These are phyloP conservation scores for Zizania palustris DNA, from an alignment of 202 grass and related monocot genomes.

Conservation along the genomic window DNA sequence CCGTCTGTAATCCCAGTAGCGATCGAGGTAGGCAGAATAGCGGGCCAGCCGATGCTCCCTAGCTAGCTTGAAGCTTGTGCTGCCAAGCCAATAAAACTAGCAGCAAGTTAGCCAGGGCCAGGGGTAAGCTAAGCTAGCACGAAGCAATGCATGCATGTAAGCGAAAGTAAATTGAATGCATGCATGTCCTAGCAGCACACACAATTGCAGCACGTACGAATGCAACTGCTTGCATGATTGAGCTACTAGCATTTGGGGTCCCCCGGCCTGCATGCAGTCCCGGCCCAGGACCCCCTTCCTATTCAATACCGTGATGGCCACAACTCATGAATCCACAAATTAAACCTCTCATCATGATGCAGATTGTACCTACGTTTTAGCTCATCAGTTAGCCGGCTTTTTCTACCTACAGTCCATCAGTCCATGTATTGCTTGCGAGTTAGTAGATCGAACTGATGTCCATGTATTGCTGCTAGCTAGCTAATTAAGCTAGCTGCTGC, in stretches of 20 bases:
- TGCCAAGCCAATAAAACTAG: constrained; percentile 3
- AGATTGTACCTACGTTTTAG: not conserved
- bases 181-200: not conserved
- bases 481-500: too few relatives aligned
- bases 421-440: too few relatives aligned
- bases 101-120: not conserved
- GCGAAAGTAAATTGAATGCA: not conserved
- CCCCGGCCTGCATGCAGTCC: not conserved
- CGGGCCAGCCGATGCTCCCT: not conserved
- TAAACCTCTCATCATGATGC: constrained; percentile 39
- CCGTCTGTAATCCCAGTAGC: not conserved
- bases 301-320: constrained; percentile 71
- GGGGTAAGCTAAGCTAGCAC: not conserved
- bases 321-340: constrained; percentile 50
- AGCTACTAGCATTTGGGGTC: constrained; percentile 10
- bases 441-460: too few relatives aligned
- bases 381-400: too few relatives aligned
- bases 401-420: too few relatives aligned
- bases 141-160: constrained; percentile 30
- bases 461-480: too few relatives aligned
- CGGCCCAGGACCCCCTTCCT: constrained; percentile 34
- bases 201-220: too few relatives aligned
- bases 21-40: not conserved
- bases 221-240: constrained; percentile 47
- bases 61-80: not conserved